Evolutionary conservation across 2,329 filamentous ascomycete species (phyloP).

Genomic region (Aspergillus persii): DNA sequence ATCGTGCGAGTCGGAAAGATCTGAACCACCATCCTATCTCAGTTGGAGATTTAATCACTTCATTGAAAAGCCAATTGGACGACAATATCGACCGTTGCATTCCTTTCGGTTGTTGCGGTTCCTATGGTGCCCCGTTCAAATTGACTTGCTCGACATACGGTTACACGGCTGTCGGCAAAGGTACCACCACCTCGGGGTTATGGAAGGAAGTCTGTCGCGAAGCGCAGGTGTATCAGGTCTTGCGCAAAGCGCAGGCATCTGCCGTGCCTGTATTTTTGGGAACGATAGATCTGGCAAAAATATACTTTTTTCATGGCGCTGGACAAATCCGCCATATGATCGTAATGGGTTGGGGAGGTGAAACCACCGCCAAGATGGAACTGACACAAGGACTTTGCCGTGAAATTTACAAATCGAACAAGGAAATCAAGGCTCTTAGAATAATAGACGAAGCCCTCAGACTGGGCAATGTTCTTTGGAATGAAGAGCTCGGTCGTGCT

Average conservation of each 20-base stretch:
- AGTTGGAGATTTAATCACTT: constrained; percentile 15
- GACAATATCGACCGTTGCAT: constrained; percentile 25
- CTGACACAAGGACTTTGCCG: not conserved
- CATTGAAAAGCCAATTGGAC: constrained; percentile 26
- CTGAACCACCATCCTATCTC: constrained; percentile 15
- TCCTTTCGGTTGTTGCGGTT: constrained; percentile 22
- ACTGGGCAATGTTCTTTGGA: too few species aligned
- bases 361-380: constrained; percentile 9
- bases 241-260: constrained; percentile 22
- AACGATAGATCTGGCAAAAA: constrained; percentile 21
- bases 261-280: constrained; percentile 30
- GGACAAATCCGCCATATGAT: constrained; percentile 31
- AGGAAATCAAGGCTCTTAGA: too few species aligned
- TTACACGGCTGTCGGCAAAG: too few species aligned
- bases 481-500: too few species aligned
- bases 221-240: constrained; percentile 24
- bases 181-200: too few species aligned
- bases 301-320: constrained; percentile 29
- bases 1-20: constrained; percentile 9
- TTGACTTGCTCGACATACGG: too few species aligned
- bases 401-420: constrained; percentile 5
- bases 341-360: constrained; percentile 28
- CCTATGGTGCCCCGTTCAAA: constrained; percentile 29
- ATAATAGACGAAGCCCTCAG: too few species aligned
- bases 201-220: constrained; percentile 24